Percentiles rank a stretch among this genome's conserved stretches.
Evolutionary conservation across 1,284 basidiomycete species (phyloP).

Genomic region (Fomes fomentarius): DNA sequence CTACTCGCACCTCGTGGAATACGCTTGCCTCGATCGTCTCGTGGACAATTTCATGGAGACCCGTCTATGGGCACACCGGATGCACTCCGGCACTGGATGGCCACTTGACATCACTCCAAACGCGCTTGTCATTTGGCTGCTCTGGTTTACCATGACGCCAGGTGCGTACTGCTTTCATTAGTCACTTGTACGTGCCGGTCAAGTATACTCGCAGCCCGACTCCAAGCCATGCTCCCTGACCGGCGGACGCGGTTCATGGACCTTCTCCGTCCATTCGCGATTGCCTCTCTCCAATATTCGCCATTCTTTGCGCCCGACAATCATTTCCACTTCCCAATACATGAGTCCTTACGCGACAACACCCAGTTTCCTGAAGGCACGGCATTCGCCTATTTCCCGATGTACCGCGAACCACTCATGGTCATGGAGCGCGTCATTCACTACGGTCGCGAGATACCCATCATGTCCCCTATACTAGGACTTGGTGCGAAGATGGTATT

Average conservation of each 20-base stretch:
- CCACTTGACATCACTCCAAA: constrained; percentile 53
- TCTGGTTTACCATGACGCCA: constrained; percentile 61
- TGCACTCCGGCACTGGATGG: constrained; percentile 48
- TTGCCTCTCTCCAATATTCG: constrained; percentile 51
- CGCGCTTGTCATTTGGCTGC: constrained; percentile 61
- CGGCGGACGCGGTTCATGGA: constrained; percentile 50
- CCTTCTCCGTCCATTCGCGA: constrained; percentile 59
- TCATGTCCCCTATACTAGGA: constrained; percentile 53
- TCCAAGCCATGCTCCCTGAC: constrained; percentile 43
- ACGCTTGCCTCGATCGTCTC: constrained; percentile 50
- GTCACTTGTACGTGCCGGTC: not conserved
- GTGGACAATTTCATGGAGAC: constrained; percentile 48
- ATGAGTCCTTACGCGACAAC: constrained; percentile 26
- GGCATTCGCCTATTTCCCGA: constrained; percentile 50
- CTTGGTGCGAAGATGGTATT: constrained; percentile 65
- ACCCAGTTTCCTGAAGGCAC: constrained; percentile 53
- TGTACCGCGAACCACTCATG: constrained; percentile 47
- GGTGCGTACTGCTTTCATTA: constrained; percentile 37
- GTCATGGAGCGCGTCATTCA: constrained; percentile 35
- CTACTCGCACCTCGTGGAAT: constrained; percentile 54
- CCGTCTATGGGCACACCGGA: constrained; percentile 49
- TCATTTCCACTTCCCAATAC: constrained; percentile 58
- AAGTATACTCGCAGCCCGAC: constrained; percentile 41
- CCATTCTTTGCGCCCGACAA: constrained; percentile 61
- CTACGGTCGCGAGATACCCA: constrained; percentile 42